Conservation (phyloP, 1,284 basidiomycete species). For the Pterulicium gracile region DNA sequence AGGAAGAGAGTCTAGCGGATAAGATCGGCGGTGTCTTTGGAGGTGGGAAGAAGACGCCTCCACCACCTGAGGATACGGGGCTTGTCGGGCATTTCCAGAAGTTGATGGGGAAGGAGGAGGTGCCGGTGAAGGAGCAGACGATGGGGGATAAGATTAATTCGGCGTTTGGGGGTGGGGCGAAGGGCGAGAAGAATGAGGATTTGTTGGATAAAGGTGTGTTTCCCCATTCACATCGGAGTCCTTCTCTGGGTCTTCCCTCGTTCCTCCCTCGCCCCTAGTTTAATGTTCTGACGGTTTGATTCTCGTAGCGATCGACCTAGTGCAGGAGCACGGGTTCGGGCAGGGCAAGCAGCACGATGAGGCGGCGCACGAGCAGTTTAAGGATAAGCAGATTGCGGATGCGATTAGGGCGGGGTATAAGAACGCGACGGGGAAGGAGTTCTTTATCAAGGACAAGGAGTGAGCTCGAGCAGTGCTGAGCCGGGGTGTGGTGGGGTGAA, state of each 20-base stretch:
- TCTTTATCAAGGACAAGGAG: conserved; percentile 17
- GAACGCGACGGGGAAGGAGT: conserved; percentile 16
- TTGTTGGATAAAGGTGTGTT: conserved; percentile 2
- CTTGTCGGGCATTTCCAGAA: conserved; percentile 15
- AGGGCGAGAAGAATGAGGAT: conserved; percentile 21
- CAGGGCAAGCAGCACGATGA: conserved; percentile 28
- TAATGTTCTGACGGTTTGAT: not conserved
- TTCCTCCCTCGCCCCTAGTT: not conserved
- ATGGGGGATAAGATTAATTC: conserved; percentile 11
- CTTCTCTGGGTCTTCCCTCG: too few species aligned
- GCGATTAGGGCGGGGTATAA: conserved; percentile 20
- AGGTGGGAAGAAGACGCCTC: conserved; percentile 7
- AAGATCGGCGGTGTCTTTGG: conserved; percentile 9
- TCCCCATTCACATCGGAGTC: too few species aligned
- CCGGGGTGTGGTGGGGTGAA: too few species aligned
- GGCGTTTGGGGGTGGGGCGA: conserved; percentile 20
- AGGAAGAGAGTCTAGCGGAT: conserved; percentile 8
- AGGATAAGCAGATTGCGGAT: conserved; percentile 27
- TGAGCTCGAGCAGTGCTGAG: too few species aligned
- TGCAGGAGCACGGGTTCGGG: conserved; percentile 28
- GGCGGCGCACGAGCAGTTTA: conserved; percentile 27
- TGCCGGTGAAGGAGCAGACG: not conserved
- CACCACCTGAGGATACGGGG: conserved; percentile 12
- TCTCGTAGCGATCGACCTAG: conserved; percentile 26
- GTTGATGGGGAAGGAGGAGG: conserved; percentile 4